Percentiles rank a stretch among this genome's conserved stretches.
Conservation (phyloP, 2,329 filamentous ascomycete species). For the Calycina marina region DNA sequence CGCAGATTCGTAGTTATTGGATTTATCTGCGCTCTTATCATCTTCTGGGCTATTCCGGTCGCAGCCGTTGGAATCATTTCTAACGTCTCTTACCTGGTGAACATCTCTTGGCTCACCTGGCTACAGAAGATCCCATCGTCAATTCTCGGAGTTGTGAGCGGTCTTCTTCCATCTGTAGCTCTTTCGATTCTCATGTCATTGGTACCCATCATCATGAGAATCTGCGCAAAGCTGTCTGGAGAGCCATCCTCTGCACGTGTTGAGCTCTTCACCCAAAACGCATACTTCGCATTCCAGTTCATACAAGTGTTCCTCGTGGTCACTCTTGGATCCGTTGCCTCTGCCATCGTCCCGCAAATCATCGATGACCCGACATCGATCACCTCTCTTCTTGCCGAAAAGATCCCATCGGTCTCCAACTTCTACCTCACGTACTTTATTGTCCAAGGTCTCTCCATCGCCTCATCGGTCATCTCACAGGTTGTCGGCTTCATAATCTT, state of each 20-base stretch:
- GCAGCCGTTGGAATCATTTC: constrained; percentile 74
- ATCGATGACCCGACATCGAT: constrained; percentile 44
- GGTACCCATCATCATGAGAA: constrained; percentile 68
- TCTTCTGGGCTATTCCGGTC: constrained; percentile 73
- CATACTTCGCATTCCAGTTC: constrained; percentile 82
- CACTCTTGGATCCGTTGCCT: constrained; percentile 68
- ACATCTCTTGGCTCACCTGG: constrained; percentile 56
- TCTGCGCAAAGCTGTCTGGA: constrained; percentile 67
- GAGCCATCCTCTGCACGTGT: constrained; percentile 66
- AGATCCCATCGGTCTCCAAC: constrained; percentile 74
- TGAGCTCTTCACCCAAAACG: constrained; percentile 81
- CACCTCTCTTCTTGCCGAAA: constrained; percentile 51
- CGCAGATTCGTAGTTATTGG: constrained; percentile 53
- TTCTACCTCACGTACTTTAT: constrained; percentile 95
- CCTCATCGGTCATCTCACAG: constrained; percentile 61
- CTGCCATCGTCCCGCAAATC: constrained; percentile 50
- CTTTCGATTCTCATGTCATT: constrained; percentile 76
- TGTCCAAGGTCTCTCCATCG: constrained; percentile 73
- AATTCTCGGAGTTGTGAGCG: constrained; percentile 74
- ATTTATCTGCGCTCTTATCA: constrained; percentile 63
- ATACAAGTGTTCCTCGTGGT: constrained; percentile 85
- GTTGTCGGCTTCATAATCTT: constrained; percentile 59
- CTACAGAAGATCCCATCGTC: constrained; percentile 52
- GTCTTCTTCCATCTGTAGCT: constrained; percentile 66
- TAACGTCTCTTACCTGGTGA: constrained; percentile 59